Base-by-base conservation (phyloP, 495 filamentous ascomycete species). In the Hypoxylon crocopeplum region DNA sequence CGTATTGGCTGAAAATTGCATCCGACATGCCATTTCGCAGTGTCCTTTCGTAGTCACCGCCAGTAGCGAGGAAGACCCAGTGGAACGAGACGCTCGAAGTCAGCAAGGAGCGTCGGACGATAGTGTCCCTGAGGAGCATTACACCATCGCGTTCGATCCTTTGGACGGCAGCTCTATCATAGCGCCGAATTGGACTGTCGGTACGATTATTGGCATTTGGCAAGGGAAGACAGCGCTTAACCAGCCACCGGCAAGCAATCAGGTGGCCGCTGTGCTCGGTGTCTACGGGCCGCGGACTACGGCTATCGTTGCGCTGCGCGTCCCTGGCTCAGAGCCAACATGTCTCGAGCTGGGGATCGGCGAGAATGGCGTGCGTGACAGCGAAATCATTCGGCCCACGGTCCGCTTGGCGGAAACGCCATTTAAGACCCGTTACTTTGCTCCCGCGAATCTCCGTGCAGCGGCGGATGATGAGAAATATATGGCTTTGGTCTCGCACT, bases 111-210 rank as follows among this genome's bases (percentile, higher is more conserved):
- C 37, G 11, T 0, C 27, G n/a, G 25, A 13, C n/a, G 24, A 7
- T n/a, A n/a, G 41, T 11, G 16, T 48, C 1, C 49, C 34, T 7
- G 53, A 56, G 2, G 79, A 82, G 42, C 56, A 73, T n/a, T 82
- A 82, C 65, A 79, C 80, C 1, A 48, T 82, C n/a, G 81, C 78
- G 2, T 84, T 84, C 59, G 80, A 84, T 56, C 80, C 81, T 16
- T 72, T 82, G 0, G 81, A 84, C 50, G 79, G 81, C 7, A 77
- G 73, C 67, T 82, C 78, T 24, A 82, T 82, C 59, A 81, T 82
- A 41, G 72, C 72, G 7, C 72, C 81, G 0, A 82, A 84, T 40
- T 82, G 79, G 78, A 73, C 76, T 2, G 81, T 84, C 13, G 81
- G 80, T 7, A 78, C 79, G 15, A 82, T 84, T 42, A 57, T 82